phyloP scores from a whole-genome alignment of 306 rosid genomes.

The Lathyrus sativus region DNA sequence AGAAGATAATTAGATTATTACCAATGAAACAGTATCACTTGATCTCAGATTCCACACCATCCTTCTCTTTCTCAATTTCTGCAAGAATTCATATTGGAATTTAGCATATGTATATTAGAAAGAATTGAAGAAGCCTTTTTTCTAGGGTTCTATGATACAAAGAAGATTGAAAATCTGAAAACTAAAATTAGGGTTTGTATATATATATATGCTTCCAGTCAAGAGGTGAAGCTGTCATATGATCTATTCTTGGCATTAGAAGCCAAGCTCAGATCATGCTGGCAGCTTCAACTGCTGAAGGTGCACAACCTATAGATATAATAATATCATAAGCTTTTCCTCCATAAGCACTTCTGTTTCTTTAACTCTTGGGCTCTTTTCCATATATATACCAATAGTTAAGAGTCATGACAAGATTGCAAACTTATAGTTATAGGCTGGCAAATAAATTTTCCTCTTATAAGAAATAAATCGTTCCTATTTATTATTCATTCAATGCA shows the following conservation, averaged over 20 bases:
- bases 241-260: constrained; percentile 56
- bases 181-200: constrained; percentile 37
- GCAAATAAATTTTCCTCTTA: neutral
- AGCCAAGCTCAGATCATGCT: constrained; percentile 81
- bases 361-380: neutral
- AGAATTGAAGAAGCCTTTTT: constrained; percentile 2
- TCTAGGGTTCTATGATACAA: constrained; percentile 10
- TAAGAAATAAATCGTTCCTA: too few species aligned
- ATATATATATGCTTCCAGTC: constrained; percentile 50
- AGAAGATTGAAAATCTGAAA: constrained; percentile 9
- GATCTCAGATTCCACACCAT: neutral
- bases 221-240: constrained; percentile 79
- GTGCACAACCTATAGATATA: constrained; percentile 38
- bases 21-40: constrained; percentile 9
- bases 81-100: neutral
- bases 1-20: neutral
- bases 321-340: neutral
- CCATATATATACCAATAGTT: constrained; percentile 18
- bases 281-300: constrained; percentile 86
- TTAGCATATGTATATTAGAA: neutral
- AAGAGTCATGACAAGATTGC: constrained; percentile 28
- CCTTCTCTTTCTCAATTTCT: neutral
- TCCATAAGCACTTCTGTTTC: neutral
- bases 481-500: too few species aligned
- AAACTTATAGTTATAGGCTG: constrained; percentile 13